Base-by-base conservation (phyloP, 2,329 filamentous ascomycete genomes). In the Microthyrium microscopicum region DNA sequence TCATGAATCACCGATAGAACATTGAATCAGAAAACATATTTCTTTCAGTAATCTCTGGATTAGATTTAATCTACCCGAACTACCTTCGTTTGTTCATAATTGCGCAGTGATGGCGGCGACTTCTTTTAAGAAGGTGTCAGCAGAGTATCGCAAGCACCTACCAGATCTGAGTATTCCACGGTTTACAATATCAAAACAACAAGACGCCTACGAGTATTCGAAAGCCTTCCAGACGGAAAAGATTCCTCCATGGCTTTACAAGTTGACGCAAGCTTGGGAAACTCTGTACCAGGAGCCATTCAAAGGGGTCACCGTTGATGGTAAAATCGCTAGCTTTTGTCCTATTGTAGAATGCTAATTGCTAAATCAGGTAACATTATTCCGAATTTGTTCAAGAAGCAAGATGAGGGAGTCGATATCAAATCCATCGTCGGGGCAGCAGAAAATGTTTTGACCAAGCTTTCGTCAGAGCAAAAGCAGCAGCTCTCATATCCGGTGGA, bases 301-400 rank as follows among this genome's bases (percentile, higher is more conserved):
- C 49, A 72, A 68, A 45, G 78, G 78, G 17, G 59, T 84, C 15
- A 82, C 78, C 0, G 70, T 53, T 8, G 73, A 83, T 41, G 78
- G 77, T 64, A 37, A 16, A 17, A n/a, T 27, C 4, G 32, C 28
- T 9, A 20, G 31, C n/a, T 30, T 29, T 26, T 11, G 25, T 32
- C 29, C 8, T 26, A 32, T 12, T 19, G 11, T 9, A 8, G 29
- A 12, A 12, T 3, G n/a, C 5, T 15, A 18, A 5, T 11, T 17
- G 19, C 26, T 29, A 15, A 11, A 9, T 4, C 11, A 70, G 66
- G 68, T 15, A 57, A 44, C 4, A 57, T 77, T 1, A 60, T 55
- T 13, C 57, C 59, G 0, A 61, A 56, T 5, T 55, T 80, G 2
- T 79, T 72, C 51, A 45, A 56, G 26, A 46, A 73, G 4, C 64